phyloP scores from a whole-genome alignment of 1,284 basidiomycete genomes.

The Rhodofomes roseus region DNA sequence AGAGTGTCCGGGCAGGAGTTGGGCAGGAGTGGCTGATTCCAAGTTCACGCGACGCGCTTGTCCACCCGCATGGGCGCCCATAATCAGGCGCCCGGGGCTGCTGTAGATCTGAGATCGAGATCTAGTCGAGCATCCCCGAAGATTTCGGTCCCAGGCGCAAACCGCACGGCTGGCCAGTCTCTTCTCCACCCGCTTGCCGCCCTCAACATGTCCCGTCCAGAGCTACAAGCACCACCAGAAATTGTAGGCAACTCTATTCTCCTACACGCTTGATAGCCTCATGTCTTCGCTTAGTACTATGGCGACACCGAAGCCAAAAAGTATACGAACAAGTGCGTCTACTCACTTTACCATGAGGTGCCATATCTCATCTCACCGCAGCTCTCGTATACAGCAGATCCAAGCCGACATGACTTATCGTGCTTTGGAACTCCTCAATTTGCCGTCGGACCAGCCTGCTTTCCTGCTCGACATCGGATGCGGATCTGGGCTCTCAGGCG shows the following conservation, averaged over 20 bases:
- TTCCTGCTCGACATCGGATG: conserved; percentile 96
- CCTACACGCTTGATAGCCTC: conserved; percentile 8
- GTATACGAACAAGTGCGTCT: conserved; percentile 88
- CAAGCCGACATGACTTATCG: conserved; percentile 98
- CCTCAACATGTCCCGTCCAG: conserved; percentile 84
- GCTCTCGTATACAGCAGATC: conserved; percentile 94
- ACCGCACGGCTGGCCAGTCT: not conserved
- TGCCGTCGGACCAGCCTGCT: conserved; percentile 74
- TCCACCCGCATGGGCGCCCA: too few relatives aligned
- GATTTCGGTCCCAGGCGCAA: not conserved
- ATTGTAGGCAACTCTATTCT: conserved; percentile 56
- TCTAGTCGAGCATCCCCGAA: not conserved
- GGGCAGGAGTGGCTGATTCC: too few relatives aligned
- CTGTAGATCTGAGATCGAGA: not conserved
- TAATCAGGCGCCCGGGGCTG: too few relatives aligned
- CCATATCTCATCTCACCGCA: conserved; percentile 28
- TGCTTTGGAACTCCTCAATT: conserved; percentile 86
- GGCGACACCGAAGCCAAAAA: conserved; percentile 94
- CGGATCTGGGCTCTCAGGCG: conserved; percentile 96
- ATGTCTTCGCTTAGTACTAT: conserved; percentile 71
- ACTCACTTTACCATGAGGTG: not conserved
- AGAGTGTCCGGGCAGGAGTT: not conserved
- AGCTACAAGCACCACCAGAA: conserved; percentile 94
- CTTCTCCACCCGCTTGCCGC: not conserved
- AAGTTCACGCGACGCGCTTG: too few relatives aligned